phyloP scores from a whole-genome alignment of 108 stramenopile species.

The Cyclotella distinguenda region DNA sequence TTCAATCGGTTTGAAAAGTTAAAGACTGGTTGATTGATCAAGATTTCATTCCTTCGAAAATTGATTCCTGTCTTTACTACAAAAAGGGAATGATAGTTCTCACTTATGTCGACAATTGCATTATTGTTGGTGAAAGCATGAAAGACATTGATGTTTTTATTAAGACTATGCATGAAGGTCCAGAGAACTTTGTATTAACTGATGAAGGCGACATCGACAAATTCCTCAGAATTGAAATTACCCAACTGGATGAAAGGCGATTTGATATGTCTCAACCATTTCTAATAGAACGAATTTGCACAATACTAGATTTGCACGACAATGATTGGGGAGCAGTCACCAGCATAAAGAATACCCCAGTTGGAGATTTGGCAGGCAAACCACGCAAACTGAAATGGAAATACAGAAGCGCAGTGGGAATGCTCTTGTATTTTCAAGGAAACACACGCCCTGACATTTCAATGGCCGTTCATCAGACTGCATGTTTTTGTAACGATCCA shows the following conservation, averaged over 20 bases:
- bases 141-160: not conserved
- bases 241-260: constrained; percentile 6
- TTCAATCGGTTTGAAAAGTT: constrained; percentile 20
- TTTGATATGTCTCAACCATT: constrained; percentile 50
- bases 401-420: too few species aligned
- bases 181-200: constrained; percentile 11
- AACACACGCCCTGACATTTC: constrained; percentile 51
- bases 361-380: too few species aligned
- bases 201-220: constrained; percentile 40
- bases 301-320: too few species aligned
- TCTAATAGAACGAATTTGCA: constrained; percentile 46
- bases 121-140: constrained; percentile 1
- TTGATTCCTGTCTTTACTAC: constrained; percentile 21
- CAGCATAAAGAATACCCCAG: too few species aligned
- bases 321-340: too few species aligned
- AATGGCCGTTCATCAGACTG: constrained; percentile 49
- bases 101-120: constrained; percentile 32
- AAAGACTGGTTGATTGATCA: constrained; percentile 1
- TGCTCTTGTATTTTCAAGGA: too few species aligned
- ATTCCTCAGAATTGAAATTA: constrained; percentile 50
- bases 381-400: too few species aligned
- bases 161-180: not conserved
- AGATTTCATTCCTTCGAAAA: constrained; percentile 7
- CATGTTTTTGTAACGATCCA: constrained; percentile 38
- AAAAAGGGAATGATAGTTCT: constrained; percentile 9